These are phyloP conservation scores for Jamesozyma hellenica DNA, from an alignment of 805 yeast species.

Conservation along the genomic window DNA sequence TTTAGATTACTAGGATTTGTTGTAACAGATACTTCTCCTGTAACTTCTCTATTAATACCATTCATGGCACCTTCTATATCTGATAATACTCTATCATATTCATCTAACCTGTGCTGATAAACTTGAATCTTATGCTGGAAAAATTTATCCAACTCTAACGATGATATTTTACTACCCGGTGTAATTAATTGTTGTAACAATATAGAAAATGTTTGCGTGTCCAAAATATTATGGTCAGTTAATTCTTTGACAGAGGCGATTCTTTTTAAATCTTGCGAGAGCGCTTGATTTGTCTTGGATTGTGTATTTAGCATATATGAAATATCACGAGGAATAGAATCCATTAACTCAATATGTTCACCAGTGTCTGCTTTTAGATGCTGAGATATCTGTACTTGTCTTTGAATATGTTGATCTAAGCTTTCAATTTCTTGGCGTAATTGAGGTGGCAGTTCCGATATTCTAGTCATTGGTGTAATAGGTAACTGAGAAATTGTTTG, in stretches of 20 bases:
- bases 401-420: conserved; percentile 60
- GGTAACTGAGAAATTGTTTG: conserved; percentile 37
- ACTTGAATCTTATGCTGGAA: conserved; percentile 36
- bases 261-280: conserved; percentile 39
- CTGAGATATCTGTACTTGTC: conserved; percentile 64
- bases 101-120: conserved; percentile 37
- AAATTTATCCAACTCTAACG: conserved; percentile 47
- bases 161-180: conserved; percentile 49
- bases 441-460: conserved; percentile 64
- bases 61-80: conserved; percentile 55
- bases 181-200: conserved; percentile 40
- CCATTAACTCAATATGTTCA: conserved; percentile 56
- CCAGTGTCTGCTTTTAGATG: conserved; percentile 49
- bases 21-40: conserved; percentile 11
- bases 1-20: not conserved
- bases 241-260: conserved; percentile 37
- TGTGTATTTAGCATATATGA: conserved; percentile 51
- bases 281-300: conserved; percentile 55
- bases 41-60: conserved; percentile 44
- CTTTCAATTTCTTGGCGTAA: conserved; percentile 59
- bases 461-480: conserved; percentile 64
- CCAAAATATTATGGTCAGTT: conserved; percentile 32
- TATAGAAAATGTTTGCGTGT: conserved; percentile 44
- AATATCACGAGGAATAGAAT: conserved; percentile 65
- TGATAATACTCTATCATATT: conserved; percentile 35